Evolutionary conservation across 129 eudicot genomes (phyloP).

Genomic region (Artemisia tridentata): DNA sequence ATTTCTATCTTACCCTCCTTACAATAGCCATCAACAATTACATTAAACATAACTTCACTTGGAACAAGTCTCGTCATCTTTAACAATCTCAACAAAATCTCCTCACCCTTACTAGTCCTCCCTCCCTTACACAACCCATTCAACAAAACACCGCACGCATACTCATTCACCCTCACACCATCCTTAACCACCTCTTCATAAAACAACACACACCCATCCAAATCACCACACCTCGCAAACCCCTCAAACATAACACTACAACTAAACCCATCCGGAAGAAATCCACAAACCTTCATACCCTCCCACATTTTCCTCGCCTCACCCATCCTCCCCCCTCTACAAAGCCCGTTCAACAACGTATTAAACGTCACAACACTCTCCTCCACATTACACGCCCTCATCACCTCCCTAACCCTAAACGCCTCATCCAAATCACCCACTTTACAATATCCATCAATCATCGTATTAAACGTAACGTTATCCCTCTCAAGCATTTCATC

Average conservation of each 20-base stretch:
- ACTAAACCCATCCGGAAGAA: slow-evolving; percentile 27
- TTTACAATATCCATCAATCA: slow-evolving; percentile 38
- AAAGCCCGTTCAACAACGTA: slow-evolving; percentile 26
- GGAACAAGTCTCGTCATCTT: slow-evolving; percentile 22
- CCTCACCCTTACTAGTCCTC: slow-evolving; percentile 32
- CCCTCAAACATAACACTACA: slow-evolving; percentile 32
- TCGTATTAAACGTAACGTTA: slow-evolving; percentile 26
- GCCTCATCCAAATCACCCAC: slow-evolving; percentile 34
- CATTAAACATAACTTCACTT: slow-evolving; percentile 25
- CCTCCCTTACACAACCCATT: slow-evolving; percentile 38
- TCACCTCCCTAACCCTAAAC: slow-evolving; percentile 23
- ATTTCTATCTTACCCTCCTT: slow-evolving; percentile 27
- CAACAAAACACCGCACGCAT: slow-evolving; percentile 23
- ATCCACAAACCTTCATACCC: slow-evolving; percentile 25
- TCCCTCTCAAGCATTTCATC: slow-evolving; percentile 36
- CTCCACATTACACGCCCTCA: slow-evolving; percentile 27
- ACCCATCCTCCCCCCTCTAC: slow-evolving; percentile 32
- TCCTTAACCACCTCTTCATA: slow-evolving; percentile 19
- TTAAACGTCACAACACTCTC: slow-evolving; percentile 28
- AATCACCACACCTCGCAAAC: slow-evolving; percentile 25
- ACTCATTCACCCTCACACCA: slow-evolving; percentile 21
- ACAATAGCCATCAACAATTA: slow-evolving; percentile 33
- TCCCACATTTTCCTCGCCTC: slow-evolving; percentile 25
- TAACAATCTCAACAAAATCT: slow-evolving; percentile 19
- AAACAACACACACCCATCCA: slow-evolving; percentile 23